A percentile compares a stretch with the other conserved stretches of the same genome.
Conservation (phyloP, 2,329 filamentous ascomycete genomes). For the Paecilomyces fulvus region DNA sequence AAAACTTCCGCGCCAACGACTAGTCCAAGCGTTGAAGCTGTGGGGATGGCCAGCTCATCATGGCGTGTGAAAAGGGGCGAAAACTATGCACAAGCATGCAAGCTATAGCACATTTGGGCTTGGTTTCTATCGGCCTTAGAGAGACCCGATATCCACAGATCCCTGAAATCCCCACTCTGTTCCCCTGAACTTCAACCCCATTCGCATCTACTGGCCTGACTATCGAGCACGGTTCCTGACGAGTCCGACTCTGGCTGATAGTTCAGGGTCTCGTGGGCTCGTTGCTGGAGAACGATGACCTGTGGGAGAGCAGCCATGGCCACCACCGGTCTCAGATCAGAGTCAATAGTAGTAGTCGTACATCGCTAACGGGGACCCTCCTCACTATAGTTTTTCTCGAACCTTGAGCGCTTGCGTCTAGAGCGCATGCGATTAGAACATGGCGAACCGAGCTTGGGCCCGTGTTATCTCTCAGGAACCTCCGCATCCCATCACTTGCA, state of each 20-base stretch:
- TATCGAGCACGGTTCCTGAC: not conserved
- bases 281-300: not conserved
- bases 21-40: not conserved
- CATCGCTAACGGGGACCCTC: constrained; percentile 10
- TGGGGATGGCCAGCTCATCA: not conserved
- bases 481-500: constrained; percentile 10
- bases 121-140: not conserved
- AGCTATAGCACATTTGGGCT: not conserved
- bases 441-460: constrained; percentile 19
- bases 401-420: constrained; percentile 28
- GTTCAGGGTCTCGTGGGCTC: not conserved
- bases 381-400: constrained; percentile 30
- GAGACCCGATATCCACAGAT: not conserved
- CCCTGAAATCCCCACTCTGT: not conserved
- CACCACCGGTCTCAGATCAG: not conserved
- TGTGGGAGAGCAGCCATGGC: not conserved
- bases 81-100: not conserved
- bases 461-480: constrained; percentile 9
- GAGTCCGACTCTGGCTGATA: not conserved
- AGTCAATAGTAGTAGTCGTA: not conserved
- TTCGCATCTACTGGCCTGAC: not conserved
- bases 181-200: not conserved
- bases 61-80: not conserved
- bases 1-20: not conserved
- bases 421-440: constrained; percentile 25